Evolutionary conservation across 352 stramenopile genomes (phyloP), one percentile per base, ranked within the genome.

Genomic region (Phytophthora hybrid): DNA sequence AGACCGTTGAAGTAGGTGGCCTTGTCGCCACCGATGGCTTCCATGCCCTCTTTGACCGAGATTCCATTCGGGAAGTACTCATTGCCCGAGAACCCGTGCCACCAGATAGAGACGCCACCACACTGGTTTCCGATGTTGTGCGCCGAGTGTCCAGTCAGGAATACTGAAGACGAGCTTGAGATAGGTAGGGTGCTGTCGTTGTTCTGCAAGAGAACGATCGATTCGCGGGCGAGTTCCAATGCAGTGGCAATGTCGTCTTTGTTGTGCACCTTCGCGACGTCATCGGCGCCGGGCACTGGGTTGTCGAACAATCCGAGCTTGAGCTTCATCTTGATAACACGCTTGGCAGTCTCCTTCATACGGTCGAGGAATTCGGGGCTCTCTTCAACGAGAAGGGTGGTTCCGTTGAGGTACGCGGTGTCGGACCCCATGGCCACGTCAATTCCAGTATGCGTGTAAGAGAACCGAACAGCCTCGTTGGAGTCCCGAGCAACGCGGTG

Each of bases 1-100:
- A 52, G 14, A 0, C 46, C 46, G 7, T 52, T 52, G 46, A 52
- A 52, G 4, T 52, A 52, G 46, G 46, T 52, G 46, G 26, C 8
- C 10, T 13, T 26, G 8, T 52, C 46, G 11, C 46, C 46, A 10
- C 18, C 46, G 13, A 52, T 52, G 14, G 46, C 46, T 18, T 52
- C 46, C 10, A 52, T 11, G 46, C 46, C 46, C 18, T 52, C 18
- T 7, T 52, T 52, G 10, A 52, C 46, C 4, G 46, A 52, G 7
- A 52, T 16, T 4, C 46, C 46, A 18, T 52, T 13, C 5, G 46
- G n/a, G 46, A 52, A 52, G 66, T 82, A 65, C 8, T 59, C 55
- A 64, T 87, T 90, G 11, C 84, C 79, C 5, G 82, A 77, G 44
- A 78, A 78, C 1, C 85, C 89, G 62, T 92, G 84, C 86, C 88